Evolutionary conservation across 768 basidiomycete genomes (phyloP).

Genomic region (Mycena galericulata): DNA sequence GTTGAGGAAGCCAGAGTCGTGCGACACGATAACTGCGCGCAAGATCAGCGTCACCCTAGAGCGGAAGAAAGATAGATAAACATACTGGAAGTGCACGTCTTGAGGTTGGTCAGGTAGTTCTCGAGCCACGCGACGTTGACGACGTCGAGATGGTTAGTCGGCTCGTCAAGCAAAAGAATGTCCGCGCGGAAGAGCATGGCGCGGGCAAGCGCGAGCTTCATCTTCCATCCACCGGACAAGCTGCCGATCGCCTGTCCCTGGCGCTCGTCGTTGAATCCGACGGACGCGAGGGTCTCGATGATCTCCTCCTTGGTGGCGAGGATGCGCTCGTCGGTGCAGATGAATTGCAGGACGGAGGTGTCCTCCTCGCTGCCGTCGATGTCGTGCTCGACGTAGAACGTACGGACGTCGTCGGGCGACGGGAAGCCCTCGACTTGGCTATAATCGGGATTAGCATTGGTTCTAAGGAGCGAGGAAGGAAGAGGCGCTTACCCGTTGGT

Average conservation of each 20-base stretch:
- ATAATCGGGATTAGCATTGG: constrained; percentile 34
- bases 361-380: constrained; percentile 96
- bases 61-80: constrained; percentile 31
- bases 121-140: constrained; percentile 98
- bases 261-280: constrained; percentile 92
- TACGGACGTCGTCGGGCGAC: constrained; percentile 95
- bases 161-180: constrained; percentile 95
- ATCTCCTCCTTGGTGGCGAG: constrained; percentile 76
- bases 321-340: constrained; percentile 87
- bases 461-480: not conserved
- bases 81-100: constrained; percentile 91
- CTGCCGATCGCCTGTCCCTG: constrained; percentile 89
- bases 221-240: constrained; percentile 99
- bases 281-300: constrained; percentile 85
- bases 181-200: constrained; percentile 99
- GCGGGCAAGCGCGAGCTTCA: constrained; percentile 97
- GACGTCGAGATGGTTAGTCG: constrained; percentile 97
- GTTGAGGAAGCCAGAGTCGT: constrained; percentile 98
- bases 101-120: constrained; percentile 89
- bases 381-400: constrained; percentile 99
- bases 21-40: constrained; percentile 89
- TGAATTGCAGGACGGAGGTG: constrained; percentile 91
- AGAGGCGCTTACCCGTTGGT: constrained; percentile 77
- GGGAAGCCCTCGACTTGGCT: constrained; percentile 98
- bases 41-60: constrained; percentile 28